Conservation (phyloP, 2,329 filamentous ascomycete genomes). For the Ophiostoma novo-ulmi region DNA sequence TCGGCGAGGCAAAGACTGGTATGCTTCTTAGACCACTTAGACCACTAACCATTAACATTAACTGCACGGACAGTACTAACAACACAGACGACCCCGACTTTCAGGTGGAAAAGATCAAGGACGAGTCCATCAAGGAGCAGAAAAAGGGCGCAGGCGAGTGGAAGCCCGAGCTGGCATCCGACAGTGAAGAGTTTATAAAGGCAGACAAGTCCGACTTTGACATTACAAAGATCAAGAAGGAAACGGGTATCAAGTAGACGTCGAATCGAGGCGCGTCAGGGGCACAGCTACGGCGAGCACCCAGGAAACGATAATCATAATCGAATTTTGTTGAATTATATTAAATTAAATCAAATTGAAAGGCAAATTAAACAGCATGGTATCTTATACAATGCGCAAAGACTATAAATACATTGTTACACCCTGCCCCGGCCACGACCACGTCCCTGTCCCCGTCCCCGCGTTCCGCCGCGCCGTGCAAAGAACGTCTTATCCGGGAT, state of each 20-base stretch:
- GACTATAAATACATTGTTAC: too few species aligned
- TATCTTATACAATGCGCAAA: too few species aligned
- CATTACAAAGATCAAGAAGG: slow-evolving; percentile 35
- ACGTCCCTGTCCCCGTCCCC: slow-evolving; percentile 24
- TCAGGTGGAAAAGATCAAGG: slow-evolving; percentile 54
- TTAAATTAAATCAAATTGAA: not conserved
- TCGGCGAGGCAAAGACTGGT: not conserved
- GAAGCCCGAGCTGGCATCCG: slow-evolving; percentile 70
- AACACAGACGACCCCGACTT: slow-evolving; percentile 31
- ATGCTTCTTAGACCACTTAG: not conserved
- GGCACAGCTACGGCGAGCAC: too few species aligned
- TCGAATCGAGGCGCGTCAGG: too few species aligned
- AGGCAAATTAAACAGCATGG: too few species aligned
- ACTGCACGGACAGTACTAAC: not conserved
- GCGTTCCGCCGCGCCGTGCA: slow-evolving; percentile 23
- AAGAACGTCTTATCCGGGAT: slow-evolving; percentile 14
- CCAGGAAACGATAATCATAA: too few species aligned
- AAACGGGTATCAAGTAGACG: slow-evolving; percentile 31
- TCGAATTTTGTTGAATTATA: not conserved
- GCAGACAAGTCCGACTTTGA: slow-evolving; percentile 52
- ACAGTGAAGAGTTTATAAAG: slow-evolving; percentile 73
- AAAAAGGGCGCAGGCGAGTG: slow-evolving; percentile 66
- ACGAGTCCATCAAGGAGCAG: slow-evolving; percentile 60
- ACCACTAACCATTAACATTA: not conserved
- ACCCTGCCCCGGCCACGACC: slow-evolving; percentile 20